Base-by-base conservation (phyloP, 2,329 filamentous ascomycete genomes). In the Scortechinia acanthostroma region DNA sequence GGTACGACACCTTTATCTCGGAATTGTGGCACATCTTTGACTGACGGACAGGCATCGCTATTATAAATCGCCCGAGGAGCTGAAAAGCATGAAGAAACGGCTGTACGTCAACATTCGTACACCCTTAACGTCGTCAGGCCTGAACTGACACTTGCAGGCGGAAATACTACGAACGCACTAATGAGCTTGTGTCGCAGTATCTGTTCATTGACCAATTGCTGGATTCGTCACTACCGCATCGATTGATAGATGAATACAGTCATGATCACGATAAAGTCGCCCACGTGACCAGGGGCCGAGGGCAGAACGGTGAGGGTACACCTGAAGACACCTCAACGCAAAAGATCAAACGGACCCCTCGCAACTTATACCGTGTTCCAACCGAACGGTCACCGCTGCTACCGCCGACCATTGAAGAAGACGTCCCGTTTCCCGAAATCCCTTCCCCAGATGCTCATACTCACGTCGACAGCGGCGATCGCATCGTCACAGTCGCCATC, bases 171-270 rank as follows among this genome's bases (percentile, higher is more conserved):
- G 84, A 94, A 69, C 80, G 88, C 37, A 91, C 83, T 58, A 97
- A 97, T 65, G 82, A 83, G 53, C 72, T 96, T 37, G 81, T 97
- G 48, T 87, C 93, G 61, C 86, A 95, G 60, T 97, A 96, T 61
- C 73, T 94, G 50, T 96, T 94, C 61, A 95, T 96, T 54, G 91
- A 96, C 64, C 80, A 85, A 44, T 71, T 97, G 46, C 75, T 97
- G 49, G 90, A 95, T 64, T 95, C 89, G 5, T 91, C 88, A 22
- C 77, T 95, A n/a, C 91, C 91, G 2, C 91, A 95, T 58, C 84
- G 91, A 55, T 71, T 97, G 40, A 81, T 97, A 47, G 91, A 94
- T 58, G 91, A 96, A 63, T 96, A 95, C 62, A n/a, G n/a, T n/a
- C n/a, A n/a, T n/a, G n/a, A n/a, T n/a, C n/a, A n/a, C n/a, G 83